Conservation (phyloP, 148 eudicot genomes). For the Pouteria glomerata region DNA sequence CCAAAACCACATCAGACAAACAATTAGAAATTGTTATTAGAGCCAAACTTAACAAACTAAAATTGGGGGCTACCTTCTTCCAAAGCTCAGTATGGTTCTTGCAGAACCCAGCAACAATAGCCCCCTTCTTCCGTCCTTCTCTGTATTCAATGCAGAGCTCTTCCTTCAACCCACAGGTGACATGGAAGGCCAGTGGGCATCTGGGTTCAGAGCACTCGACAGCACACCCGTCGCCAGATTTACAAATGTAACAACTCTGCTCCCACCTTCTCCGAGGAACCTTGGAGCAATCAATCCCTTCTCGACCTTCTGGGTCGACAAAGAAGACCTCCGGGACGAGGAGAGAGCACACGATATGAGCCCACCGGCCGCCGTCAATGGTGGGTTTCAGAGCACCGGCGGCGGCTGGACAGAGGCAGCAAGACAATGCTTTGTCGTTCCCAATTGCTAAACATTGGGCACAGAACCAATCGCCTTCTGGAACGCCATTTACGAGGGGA, state of each 20-base stretch:
- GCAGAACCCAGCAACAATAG: slow-evolving; percentile 84
- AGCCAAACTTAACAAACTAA: background rate
- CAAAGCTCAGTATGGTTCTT: slow-evolving; percentile 70
- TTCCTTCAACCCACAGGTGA: slow-evolving; percentile 72
- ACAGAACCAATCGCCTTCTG: slow-evolving; percentile 94
- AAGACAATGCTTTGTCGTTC: slow-evolving; percentile 9
- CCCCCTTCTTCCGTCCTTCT: slow-evolving; percentile 52
- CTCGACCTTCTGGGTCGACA: slow-evolving; percentile 62
- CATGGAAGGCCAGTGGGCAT: slow-evolving; percentile 68
- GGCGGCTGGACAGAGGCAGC: slow-evolving; percentile 63
- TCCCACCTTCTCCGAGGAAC: slow-evolving; percentile 58
- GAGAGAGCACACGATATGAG: slow-evolving; percentile 74
- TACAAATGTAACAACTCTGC: slow-evolving; percentile 57
- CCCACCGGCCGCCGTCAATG: slow-evolving; percentile 53
- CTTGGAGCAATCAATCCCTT: slow-evolving; percentile 60
- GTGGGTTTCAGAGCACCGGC: slow-evolving; percentile 81
- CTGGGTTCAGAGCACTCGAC: slow-evolving; percentile 79
- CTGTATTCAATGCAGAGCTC: slow-evolving; percentile 75
- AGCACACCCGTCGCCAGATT: slow-evolving; percentile 49
- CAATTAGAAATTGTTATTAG: background rate
- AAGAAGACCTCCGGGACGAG: slow-evolving; percentile 88
- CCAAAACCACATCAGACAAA: background rate
- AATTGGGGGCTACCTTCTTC: slow-evolving; percentile 59
- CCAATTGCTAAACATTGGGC: slow-evolving; percentile 32
- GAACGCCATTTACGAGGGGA: slow-evolving; percentile 55